These are phyloP conservation scores for Penicillium sp. DNA, from an alignment of 2,329 filamentous ascomycete genomes.

Conservation along the genomic window DNA sequence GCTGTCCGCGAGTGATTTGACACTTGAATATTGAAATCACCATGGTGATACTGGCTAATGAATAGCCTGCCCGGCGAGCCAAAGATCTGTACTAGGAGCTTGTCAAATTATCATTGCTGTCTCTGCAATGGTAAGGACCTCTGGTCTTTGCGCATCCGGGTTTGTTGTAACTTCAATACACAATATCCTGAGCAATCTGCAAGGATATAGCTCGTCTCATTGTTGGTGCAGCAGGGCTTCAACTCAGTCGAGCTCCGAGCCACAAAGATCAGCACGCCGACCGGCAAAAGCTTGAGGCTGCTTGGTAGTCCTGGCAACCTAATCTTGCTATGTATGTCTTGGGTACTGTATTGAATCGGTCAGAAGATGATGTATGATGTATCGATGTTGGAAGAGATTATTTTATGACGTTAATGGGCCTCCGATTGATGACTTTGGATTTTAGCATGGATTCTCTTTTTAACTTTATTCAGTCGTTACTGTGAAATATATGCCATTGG, in stretches of 20 bases:
- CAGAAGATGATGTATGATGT: constrained; percentile 11
- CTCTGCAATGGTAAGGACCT: background rate
- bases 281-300: background rate
- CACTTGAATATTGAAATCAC: constrained; percentile 1
- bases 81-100: background rate
- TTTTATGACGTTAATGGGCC: constrained; percentile 23
- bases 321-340: background rate
- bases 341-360: background rate
- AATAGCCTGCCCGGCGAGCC: background rate
- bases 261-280: background rate
- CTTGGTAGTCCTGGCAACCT: background rate
- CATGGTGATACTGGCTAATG: background rate
- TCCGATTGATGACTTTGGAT: constrained; percentile 19
- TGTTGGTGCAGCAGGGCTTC: background rate
- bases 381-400: constrained; percentile 12
- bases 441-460: constrained; percentile 6
- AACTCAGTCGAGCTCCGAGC: background rate
- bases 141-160: background rate
- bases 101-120: background rate
- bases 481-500: background rate
- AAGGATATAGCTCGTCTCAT: background rate
- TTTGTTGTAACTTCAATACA: background rate
- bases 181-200: background rate
- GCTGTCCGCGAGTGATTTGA: constrained; percentile 36
- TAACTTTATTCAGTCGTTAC: constrained; percentile 22